Evolutionary conservation across 306 rosid genomes (phyloP).

Genomic region (Cicer bijugum): DNA sequence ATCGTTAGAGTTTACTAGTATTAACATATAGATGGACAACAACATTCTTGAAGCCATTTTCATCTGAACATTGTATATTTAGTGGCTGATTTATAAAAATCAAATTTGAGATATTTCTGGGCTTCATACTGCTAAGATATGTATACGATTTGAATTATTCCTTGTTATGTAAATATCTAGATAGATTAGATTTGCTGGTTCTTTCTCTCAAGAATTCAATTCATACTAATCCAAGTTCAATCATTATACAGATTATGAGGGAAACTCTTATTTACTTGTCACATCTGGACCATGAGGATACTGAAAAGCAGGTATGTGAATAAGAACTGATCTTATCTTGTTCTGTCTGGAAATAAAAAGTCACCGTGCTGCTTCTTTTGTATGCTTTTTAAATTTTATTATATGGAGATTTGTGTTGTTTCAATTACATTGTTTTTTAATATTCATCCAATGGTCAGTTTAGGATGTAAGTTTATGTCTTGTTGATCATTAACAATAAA

Average conservation of each 20-base stretch:
- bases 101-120: not conserved
- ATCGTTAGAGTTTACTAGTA: not conserved
- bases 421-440: not conserved
- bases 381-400: not conserved
- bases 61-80: not conserved
- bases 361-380: constrained; percentile 8
- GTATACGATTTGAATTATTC: not conserved
- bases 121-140: not conserved
- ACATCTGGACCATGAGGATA: constrained; percentile 96
- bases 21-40: not conserved
- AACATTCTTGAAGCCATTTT: not conserved
- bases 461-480: not conserved
- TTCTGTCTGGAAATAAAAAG: not conserved
- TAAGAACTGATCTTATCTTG: constrained; percentile 1
- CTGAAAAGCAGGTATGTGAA: constrained; percentile 81
- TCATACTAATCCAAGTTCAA: constrained; percentile 8
- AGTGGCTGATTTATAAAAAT: not conserved
- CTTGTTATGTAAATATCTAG: not conserved
- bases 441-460: not conserved
- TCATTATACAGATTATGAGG: constrained; percentile 86
- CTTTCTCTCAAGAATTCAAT: not conserved
- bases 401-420: not conserved
- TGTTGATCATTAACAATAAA: constrained; percentile 13
- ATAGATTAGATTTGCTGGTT: not conserved
- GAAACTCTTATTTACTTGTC: constrained; percentile 95